Percentiles rank a stretch among this genome's conserved stretches.
phyloP scores from a whole-genome alignment of 441 rosid genomes.

The Biscutella laevigata region DNA sequence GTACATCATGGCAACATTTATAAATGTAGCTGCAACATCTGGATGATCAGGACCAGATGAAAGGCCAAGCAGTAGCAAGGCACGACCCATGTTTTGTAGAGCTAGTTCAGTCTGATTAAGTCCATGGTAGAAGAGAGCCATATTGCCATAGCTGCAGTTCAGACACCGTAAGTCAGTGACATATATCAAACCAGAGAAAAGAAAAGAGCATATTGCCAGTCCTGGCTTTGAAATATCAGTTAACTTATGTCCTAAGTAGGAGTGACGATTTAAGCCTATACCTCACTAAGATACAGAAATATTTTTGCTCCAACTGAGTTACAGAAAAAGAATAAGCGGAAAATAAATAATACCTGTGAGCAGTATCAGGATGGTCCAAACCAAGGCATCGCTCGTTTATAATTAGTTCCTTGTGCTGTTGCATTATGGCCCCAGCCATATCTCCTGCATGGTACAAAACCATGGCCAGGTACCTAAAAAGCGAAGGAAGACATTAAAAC shows the following conservation, averaged over 20 bases:
- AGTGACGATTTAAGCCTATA: too few relatives aligned
- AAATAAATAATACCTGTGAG: conserved; percentile 85
- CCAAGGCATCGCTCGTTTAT: conserved; percentile 98
- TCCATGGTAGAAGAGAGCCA: conserved; percentile 99
- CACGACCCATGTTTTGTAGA: conserved; percentile 90
- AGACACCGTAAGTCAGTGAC: too few relatives aligned
- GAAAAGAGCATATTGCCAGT: too few relatives aligned
- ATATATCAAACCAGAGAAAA: too few relatives aligned
- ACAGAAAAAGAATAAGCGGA: too few relatives aligned
- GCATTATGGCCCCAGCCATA: conserved; percentile 97
- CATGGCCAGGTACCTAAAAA: conserved; percentile 93
- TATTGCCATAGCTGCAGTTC: conserved; percentile 80
- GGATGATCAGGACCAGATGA: conserved; percentile 99
- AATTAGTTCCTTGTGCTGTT: conserved; percentile 96
- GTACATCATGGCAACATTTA: conserved; percentile 99
- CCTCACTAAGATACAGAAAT: too few relatives aligned
- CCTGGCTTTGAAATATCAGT: too few relatives aligned
- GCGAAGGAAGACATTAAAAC: conserved; percentile 4
- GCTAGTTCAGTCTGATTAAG: conserved; percentile 95
- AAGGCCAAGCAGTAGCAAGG: conserved; percentile 78
- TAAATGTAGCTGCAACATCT: conserved; percentile 97
- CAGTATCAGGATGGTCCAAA: conserved; percentile 99
- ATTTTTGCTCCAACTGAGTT: too few relatives aligned
- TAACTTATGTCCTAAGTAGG: too few relatives aligned
- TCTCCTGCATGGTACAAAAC: conserved; percentile 99